These are phyloP conservation scores for Macrolepiota albuminosa DNA, from an alignment of 768 basidiomycete genomes.

Conservation along the genomic window DNA sequence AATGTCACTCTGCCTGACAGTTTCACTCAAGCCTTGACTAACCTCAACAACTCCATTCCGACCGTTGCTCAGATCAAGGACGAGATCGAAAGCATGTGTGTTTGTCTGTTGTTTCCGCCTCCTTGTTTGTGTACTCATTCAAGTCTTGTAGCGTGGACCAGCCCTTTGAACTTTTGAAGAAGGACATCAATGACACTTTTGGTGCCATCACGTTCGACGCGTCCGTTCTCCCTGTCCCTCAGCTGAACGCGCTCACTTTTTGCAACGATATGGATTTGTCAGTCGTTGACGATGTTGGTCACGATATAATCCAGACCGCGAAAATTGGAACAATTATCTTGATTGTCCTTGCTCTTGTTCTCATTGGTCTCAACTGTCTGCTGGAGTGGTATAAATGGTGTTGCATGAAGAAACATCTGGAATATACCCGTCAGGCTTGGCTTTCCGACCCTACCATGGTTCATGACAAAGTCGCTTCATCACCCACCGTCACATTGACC, in stretches of 20 bases:
- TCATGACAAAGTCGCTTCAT: constrained; percentile 29
- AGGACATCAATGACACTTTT: constrained; percentile 87
- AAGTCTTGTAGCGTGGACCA: constrained; percentile 58
- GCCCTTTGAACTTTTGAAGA: constrained; percentile 85
- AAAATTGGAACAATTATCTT: constrained; percentile 78
- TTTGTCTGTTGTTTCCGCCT: constrained; percentile 7
- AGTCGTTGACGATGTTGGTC: constrained; percentile 80
- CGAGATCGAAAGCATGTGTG: constrained; percentile 63
- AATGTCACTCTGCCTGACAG: constrained; percentile 78
- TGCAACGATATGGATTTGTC: constrained; percentile 78
- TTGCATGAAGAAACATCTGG: constrained; percentile 59
- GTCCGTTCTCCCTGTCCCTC: constrained; percentile 72
- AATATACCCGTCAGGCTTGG: constrained; percentile 75
- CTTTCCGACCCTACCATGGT: constrained; percentile 60
- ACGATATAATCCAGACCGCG: constrained; percentile 72
- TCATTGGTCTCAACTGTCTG: constrained; percentile 68
- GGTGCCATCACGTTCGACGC: constrained; percentile 66
- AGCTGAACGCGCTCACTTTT: constrained; percentile 62
- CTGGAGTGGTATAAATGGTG: constrained; percentile 91
- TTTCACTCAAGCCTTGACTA: constrained; percentile 67
- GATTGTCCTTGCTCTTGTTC: constrained; percentile 62
- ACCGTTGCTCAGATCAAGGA: constrained; percentile 72
- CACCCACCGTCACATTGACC: constrained; percentile 55
- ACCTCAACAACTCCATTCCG: constrained; percentile 78
- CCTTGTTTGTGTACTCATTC: not conserved